Percentiles rank a stretch among this genome's conserved stretches.
Conservation (phyloP, 208 protist species). For the Trypanosoma rangeli region DNA sequence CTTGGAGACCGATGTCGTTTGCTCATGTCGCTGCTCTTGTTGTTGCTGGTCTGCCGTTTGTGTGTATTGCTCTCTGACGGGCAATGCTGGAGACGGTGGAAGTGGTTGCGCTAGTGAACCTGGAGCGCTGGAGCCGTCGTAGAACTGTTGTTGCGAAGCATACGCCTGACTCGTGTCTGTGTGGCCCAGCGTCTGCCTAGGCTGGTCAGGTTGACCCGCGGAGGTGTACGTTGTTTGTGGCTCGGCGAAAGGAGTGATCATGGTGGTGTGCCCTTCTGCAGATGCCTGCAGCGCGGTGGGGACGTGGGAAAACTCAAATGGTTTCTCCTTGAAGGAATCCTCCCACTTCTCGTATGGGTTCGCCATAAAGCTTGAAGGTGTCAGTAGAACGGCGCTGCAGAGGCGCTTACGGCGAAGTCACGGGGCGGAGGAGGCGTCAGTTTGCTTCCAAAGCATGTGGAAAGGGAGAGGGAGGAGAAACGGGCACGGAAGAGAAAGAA, state of each 20-base stretch:
- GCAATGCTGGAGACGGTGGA: neutral
- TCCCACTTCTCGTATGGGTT: constrained; percentile 55
- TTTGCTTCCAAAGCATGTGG: neutral
- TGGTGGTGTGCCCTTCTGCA: constrained; percentile 1
- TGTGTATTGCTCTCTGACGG: neutral
- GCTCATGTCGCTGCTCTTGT: constrained; percentile 4
- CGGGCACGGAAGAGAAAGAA: constrained; percentile 23
- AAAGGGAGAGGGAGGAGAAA: constrained; percentile 13
- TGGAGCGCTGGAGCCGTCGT: constrained; percentile 5
- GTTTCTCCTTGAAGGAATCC: constrained; percentile 57
- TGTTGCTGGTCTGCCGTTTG: constrained; percentile 2
- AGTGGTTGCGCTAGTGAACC: neutral
- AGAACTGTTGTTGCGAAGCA: constrained; percentile 11
- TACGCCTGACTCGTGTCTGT: neutral
- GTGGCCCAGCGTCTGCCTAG: neutral
- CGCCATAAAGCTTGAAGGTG: constrained; percentile 30
- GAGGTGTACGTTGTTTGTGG: constrained; percentile 14
- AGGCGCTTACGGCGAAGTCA: neutral
- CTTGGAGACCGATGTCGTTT: constrained; percentile 37
- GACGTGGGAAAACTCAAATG: constrained; percentile 10
- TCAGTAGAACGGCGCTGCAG: neutral
- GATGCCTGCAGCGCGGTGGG: constrained; percentile 5
- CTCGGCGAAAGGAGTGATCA: constrained; percentile 4
- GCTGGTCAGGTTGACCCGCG: neutral
- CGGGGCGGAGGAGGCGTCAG: constrained; percentile 2